Base-by-base conservation (phyloP, 371 early-diverging fungal species). In the Paraphysoderma sedebokerense region DNA sequence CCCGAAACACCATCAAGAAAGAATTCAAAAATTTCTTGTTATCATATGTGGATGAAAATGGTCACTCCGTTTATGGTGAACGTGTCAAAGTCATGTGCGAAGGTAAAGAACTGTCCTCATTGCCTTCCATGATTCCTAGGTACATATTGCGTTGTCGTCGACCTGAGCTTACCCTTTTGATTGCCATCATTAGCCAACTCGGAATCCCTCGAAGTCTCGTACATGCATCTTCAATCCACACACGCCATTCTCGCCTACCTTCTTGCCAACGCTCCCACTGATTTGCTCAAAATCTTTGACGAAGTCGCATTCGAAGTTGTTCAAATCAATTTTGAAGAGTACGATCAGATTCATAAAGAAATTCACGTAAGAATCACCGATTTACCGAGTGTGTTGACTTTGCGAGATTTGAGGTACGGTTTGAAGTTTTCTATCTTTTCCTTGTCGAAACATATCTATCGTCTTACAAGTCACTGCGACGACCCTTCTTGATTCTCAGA, bases 301-400 rank as follows among this genome's bases (percentile, higher is more conserved):
- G 75, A 82, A 44, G 92, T 92, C 20, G 88, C 99, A 0, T 71
- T 85, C 53, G 85, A 82, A 39, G 88, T 92, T 0, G 92, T 93
- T 0, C 59, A 79, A 46, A 62, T 80, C 48, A 81, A 81, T 50
- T 99, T 89, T 62, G 90, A 87, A 12, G 82, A 89, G 51, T 99
- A 99, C 58, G 85, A 82, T 45, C 63, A 79, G 29, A 86, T 92
- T 61, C 85, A 91, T 45, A 70, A 78, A n/a, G 91, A 91, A 54
- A 82, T 99, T 35, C 90, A 92, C 62, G 89, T 93, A 44, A 79
- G 99, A 29, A 86, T 99, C 45, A 74, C 87, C 4, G 86, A 92
- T 49, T 63, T 98, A 24, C 98, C 98, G 1, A 71, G 82, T 6
- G 61, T 77, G 38, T 82, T 84, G 50, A 80, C 80, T 15, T 70